Evolutionary conservation across 1,139 yeast genomes (phyloP).

Genomic region (Taiozyma sp.): DNA sequence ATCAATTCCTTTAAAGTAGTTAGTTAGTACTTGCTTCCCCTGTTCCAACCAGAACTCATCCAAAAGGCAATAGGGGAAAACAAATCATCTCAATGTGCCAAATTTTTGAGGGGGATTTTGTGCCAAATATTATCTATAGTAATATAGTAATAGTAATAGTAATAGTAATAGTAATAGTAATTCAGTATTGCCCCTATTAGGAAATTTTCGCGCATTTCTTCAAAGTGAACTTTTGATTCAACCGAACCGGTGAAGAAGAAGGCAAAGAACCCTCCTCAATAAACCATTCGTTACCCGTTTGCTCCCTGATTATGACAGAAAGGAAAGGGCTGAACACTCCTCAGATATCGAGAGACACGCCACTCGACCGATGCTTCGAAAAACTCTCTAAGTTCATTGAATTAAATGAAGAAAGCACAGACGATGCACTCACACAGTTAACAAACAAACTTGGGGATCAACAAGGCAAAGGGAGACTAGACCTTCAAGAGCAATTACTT

Average conservation of each 20-base stretch:
- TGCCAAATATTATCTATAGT: no score
- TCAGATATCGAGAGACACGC: slow-evolving; percentile 28
- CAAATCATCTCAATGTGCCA: no score
- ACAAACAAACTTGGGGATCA: slow-evolving; percentile 12
- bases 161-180: not conserved
- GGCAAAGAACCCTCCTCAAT: not conserved
- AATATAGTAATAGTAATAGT: no score
- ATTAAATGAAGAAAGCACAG: slow-evolving; percentile 16
- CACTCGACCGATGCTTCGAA: slow-evolving; percentile 31
- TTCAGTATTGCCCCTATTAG: not conserved
- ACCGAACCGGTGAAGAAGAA: not conserved
- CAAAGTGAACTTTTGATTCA: not conserved
- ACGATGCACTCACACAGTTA: slow-evolving; percentile 20
- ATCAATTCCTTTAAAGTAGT: no score
- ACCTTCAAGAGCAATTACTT: not conserved
- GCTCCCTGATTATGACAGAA: not conserved
- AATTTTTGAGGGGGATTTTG: no score
- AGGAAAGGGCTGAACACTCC: slow-evolving; percentile 25
- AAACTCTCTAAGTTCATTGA: slow-evolving; percentile 24
- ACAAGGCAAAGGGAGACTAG: slow-evolving; percentile 2
- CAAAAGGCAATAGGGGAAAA: no score
- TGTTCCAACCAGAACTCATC: no score
- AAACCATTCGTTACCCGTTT: not conserved
- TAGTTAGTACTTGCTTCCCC: no score
- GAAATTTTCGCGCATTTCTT: not conserved